Percentiles rank a stretch among this genome's conserved stretches.
Conservation (phyloP, 2,329 filamentous ascomycete genomes). For the Ceratocystis albifundus region DNA sequence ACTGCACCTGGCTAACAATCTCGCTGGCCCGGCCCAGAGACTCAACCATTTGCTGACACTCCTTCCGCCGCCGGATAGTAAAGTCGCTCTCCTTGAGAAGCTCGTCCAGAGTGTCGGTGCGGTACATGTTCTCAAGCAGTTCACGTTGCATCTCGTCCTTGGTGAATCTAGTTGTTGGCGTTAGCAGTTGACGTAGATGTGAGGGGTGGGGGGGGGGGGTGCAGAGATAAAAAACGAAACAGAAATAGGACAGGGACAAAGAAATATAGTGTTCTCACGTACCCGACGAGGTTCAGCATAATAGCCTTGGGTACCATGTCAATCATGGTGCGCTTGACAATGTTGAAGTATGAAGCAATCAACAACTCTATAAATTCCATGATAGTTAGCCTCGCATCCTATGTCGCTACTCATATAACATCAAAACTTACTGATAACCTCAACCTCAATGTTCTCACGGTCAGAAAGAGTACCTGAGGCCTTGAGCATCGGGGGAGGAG, state of each 20-base stretch:
- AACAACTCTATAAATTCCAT: conserved; percentile 56
- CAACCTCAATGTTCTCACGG: conserved; percentile 88
- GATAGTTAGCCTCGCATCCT: conserved; percentile 11
- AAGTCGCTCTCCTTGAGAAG: conserved; percentile 97
- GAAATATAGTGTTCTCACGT: conserved; percentile 35
- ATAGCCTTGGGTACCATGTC: conserved; percentile 99
- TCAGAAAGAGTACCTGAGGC: conserved; percentile 88
- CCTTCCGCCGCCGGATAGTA: conserved; percentile 85
- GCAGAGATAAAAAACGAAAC: neutral
- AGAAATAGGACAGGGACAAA: neutral
- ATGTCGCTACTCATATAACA: too few species aligned
- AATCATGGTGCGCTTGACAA: conserved; percentile 96
- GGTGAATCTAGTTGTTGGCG: conserved; percentile 51
- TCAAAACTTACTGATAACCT: conserved; percentile 76
- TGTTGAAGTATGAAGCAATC: conserved; percentile 95
- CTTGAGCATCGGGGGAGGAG: conserved; percentile 84
- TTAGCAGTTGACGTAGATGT: neutral
- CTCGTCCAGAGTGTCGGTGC: conserved; percentile 78
- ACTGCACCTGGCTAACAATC: conserved; percentile 77
- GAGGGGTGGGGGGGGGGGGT: neutral
- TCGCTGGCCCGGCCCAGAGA: conserved; percentile 79
- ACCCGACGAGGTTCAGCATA: conserved; percentile 94
- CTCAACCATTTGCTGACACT: conserved; percentile 99
- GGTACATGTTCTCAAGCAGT: conserved; percentile 95
- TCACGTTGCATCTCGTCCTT: conserved; percentile 99